Conservation (phyloP, 306 rosid species). For the Fragaria vesca region DNA sequence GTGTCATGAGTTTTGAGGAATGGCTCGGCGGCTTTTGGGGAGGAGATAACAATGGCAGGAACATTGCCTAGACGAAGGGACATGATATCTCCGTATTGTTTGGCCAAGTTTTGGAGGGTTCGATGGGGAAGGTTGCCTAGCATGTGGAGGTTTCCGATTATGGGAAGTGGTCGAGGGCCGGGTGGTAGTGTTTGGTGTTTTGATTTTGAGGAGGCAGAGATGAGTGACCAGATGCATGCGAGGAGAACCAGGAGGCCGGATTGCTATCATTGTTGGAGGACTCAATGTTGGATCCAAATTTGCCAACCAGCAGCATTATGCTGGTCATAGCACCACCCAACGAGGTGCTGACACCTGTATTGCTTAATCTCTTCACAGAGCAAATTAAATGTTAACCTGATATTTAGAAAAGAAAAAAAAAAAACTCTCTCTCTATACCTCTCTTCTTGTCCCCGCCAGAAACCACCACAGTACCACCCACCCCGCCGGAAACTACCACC, state of each 20-base stretch:
- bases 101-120: conserved; percentile 39
- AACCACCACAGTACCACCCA: no score
- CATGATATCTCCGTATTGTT: conserved; percentile 48
- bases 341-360: no score
- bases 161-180: conserved; percentile 1
- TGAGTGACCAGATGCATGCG: background rate
- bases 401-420: no score
- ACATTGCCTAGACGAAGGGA: conserved; percentile 37
- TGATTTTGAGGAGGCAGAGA: background rate
- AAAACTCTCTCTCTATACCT: no score
- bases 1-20: conserved; percentile 11
- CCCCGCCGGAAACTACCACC: no score
- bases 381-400: no score
- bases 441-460: no score
- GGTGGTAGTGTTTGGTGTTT: conserved; percentile 4
- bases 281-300: no score
- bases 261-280: background rate
- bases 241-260: conserved; percentile 2
- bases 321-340: no score
- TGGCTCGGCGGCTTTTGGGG: conserved; percentile 10
- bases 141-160: conserved; percentile 15
- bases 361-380: no score
- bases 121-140: conserved; percentile 17
- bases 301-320: no score
- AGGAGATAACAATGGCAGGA: conserved; percentile 27